Conservation (phyloP, 2,329 filamentous ascomycete species). For the Dothideomycetidae sp. region DNA sequence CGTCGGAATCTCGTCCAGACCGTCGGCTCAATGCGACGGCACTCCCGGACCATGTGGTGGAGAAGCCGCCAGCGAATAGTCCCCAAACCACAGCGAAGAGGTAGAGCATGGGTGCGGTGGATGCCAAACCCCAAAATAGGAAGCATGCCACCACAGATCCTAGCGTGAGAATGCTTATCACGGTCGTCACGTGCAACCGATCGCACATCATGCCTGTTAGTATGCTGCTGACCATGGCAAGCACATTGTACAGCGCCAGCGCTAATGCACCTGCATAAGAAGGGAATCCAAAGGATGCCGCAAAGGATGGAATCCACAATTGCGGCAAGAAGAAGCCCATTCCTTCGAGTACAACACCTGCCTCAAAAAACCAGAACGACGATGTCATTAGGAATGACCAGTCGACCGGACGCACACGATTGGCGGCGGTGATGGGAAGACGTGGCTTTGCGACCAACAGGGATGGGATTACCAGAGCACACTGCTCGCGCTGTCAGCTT, state of each 20-base stretch:
- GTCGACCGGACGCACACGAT: slow-evolving; percentile 21
- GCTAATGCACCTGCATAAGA: slow-evolving; percentile 24
- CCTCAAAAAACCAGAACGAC: slow-evolving; percentile 31
- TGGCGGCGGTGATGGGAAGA: slow-evolving; percentile 12
- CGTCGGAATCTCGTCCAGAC: slow-evolving; percentile 23
- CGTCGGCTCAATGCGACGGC: slow-evolving; percentile 14
- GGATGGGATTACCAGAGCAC: slow-evolving; percentile 11
- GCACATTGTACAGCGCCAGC: slow-evolving; percentile 27
- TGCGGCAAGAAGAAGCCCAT: slow-evolving; percentile 32
- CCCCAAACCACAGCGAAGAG: slow-evolving; percentile 31
- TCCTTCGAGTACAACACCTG: slow-evolving; percentile 28
- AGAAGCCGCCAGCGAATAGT: slow-evolving; percentile 27
- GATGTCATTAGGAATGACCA: slow-evolving; percentile 20
- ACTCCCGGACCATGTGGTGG: slow-evolving; percentile 23
- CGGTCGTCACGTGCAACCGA: slow-evolving; percentile 26
- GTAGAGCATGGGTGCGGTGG: slow-evolving; percentile 27
- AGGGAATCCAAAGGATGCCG: slow-evolving; percentile 24
- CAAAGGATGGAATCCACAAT: slow-evolving; percentile 30
- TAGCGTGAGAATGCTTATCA: slow-evolving; percentile 24
- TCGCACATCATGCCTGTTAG: slow-evolving; percentile 27
- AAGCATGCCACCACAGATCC: slow-evolving; percentile 26
- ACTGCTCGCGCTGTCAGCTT: slow-evolving; percentile 6
- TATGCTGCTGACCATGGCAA: slow-evolving; percentile 25
- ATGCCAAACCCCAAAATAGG: slow-evolving; percentile 34
- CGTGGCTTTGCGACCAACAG: slow-evolving; percentile 14